Conservation (phyloP, 495 filamentous ascomycete genomes). For the Tuber indicum region DNA sequence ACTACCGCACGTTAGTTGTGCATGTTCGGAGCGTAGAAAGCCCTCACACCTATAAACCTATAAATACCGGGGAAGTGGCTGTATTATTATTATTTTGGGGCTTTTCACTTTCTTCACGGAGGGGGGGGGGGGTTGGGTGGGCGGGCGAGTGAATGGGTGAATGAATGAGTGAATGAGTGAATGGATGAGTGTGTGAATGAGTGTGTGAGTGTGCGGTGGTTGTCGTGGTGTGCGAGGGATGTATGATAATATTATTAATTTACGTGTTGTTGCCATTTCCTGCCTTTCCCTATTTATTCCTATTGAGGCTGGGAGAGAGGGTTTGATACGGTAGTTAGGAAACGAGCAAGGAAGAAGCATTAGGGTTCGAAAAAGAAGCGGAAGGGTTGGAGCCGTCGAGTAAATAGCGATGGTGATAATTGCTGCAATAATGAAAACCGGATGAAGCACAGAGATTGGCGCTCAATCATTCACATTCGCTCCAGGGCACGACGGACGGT, state of each 20-base stretch:
- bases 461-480: neutral
- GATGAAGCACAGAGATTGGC: neutral
- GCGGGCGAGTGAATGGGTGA: neutral
- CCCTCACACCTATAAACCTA: neutral
- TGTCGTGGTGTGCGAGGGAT: neutral
- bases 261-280: neutral
- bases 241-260: neutral
- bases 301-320: neutral
- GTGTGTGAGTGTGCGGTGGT: neutral
- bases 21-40: slow-evolving; percentile 1
- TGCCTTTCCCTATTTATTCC: neutral
- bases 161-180: neutral
- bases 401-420: neutral
- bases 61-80: slow-evolving; percentile 1
- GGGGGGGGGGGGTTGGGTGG: neutral
- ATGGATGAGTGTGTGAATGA: neutral
- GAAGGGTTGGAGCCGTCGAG: neutral
- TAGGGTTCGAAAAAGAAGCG: slow-evolving; percentile 1
- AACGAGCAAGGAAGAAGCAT: neutral
- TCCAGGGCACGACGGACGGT: neutral
- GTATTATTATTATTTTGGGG: slow-evolving; percentile 3
- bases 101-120: neutral
- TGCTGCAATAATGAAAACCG: neutral
- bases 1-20: slow-evolving; percentile 2
- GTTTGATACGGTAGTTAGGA: neutral